These are phyloP conservation scores for Rhizopogon salebrosus DNA, from an alignment of 768 basidiomycete species.

Conservation along the genomic window DNA sequence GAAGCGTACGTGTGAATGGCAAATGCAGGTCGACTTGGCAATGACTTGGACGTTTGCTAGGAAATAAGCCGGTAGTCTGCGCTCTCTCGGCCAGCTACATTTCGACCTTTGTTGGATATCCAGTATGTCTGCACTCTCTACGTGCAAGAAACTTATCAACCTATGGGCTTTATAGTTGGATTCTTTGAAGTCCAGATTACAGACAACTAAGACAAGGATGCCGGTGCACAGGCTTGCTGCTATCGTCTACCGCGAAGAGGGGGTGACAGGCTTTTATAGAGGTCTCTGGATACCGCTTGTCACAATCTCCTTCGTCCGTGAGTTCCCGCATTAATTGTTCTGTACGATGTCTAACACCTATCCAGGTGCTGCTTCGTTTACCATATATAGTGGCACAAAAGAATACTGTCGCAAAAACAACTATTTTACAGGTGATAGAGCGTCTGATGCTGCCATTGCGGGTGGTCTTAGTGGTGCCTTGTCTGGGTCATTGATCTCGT, in stretches of 20 bases:
- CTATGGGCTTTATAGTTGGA: conserved; percentile 57
- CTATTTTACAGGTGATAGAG: conserved; percentile 51
- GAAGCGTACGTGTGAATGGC: conserved; percentile 44
- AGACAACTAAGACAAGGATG: conserved; percentile 73
- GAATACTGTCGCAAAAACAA: conserved; percentile 59
- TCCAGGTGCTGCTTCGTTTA: conserved; percentile 84
- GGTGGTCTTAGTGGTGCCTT: conserved; percentile 84
- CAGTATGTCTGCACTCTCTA: conserved; percentile 36
- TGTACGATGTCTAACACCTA: conserved; percentile 4
- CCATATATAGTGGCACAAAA: conserved; percentile 84
- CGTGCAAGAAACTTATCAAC: not conserved
- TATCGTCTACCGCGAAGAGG: conserved; percentile 77
- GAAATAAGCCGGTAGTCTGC: conserved; percentile 83
- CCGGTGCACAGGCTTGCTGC: conserved; percentile 68
- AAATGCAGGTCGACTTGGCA: not conserved
- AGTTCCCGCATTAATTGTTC: conserved; percentile 32
- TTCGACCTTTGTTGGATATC: conserved; percentile 90
- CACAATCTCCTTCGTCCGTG: conserved; percentile 95
- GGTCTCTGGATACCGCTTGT: conserved; percentile 89
- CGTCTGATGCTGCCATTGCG: conserved; percentile 67
- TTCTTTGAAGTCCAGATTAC: conserved; percentile 89
- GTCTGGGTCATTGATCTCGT: conserved; percentile 84
- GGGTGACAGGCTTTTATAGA: conserved; percentile 86
- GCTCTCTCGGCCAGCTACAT: conserved; percentile 89
- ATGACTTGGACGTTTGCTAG: conserved; percentile 32